Percentiles rank a stretch among this genome's conserved stretches.
Evolutionary conservation across 192 early-diverging fungal species (phyloP).

Genomic region (Glomus cerebriforme): DNA sequence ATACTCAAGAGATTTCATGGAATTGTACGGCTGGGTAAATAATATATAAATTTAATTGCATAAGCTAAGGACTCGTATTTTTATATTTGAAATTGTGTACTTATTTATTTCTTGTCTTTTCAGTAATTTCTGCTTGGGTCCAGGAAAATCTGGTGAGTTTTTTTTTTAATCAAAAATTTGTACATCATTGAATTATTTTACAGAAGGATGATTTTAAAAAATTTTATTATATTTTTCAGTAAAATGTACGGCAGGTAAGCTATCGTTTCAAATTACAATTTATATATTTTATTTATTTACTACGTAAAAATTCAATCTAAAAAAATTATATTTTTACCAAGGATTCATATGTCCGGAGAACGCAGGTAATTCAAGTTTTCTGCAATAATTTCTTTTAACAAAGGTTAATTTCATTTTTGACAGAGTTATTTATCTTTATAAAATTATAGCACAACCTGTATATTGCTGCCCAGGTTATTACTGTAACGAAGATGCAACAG

Average conservation of each 20-base stretch:
- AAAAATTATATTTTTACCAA: not conserved
- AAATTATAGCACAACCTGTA: conserved; percentile 55
- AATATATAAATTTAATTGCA: not conserved
- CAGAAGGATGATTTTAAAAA: too few relatives aligned
- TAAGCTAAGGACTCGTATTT: too few relatives aligned
- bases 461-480: conserved; percentile 64
- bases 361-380: not conserved
- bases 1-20: not conserved
- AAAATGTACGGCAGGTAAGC: not conserved
- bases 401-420: not conserved
- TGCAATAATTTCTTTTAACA: not conserved
- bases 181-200: not conserved
- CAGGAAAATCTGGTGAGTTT: not conserved
- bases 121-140: not conserved
- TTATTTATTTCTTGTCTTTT: not conserved
- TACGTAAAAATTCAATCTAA: not conserved
- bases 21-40: not conserved
- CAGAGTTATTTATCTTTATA: conserved; percentile 45
- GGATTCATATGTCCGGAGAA: conserved; percentile 4
- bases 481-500: conserved; percentile 50
- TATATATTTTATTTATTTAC: not conserved
- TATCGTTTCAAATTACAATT: not conserved
- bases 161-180: too few relatives aligned
- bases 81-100: not conserved
- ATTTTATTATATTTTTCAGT: not conserved